A percentile compares a stretch with the other conserved stretches of the same genome.
These are phyloP conservation scores for Fallopia convolvulus DNA, from an alignment of 148 eudicot genomes.

Conservation along the genomic window DNA sequence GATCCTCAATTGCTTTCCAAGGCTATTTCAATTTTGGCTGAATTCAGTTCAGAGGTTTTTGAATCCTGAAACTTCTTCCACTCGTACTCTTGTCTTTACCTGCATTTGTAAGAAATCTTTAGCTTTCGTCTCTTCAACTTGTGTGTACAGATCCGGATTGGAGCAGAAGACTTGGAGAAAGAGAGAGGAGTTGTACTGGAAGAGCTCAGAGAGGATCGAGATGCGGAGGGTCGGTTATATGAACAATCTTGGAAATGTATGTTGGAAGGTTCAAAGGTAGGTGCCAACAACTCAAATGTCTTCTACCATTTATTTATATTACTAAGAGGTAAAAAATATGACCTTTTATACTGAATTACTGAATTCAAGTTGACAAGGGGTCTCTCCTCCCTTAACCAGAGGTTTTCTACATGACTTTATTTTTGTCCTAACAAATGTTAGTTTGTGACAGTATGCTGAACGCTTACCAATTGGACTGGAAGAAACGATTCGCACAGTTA, in stretches of 20 bases:
- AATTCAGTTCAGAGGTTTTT: conserved; percentile 73
- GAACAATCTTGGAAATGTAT: conserved; percentile 56
- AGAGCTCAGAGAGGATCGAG: conserved; percentile 60
- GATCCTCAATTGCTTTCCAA: conserved; percentile 76
- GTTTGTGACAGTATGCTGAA: background rate
- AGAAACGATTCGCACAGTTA: background rate
- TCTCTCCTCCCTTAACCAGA: too few relatives aligned
- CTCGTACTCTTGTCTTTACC: background rate
- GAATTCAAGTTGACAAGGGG: too few relatives aligned
- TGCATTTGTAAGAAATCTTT: background rate
- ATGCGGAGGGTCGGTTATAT: conserved; percentile 68
- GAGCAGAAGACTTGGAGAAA: conserved; percentile 34
- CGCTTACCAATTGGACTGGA: conserved; percentile 2
- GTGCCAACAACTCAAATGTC: too few relatives aligned
- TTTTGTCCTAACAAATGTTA: background rate
- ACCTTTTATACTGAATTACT: too few relatives aligned
- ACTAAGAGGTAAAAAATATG: too few relatives aligned
- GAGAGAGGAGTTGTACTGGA: conserved; percentile 92
- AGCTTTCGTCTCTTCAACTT: too few relatives aligned
- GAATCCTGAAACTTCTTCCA: background rate
- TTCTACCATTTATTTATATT: too few relatives aligned
- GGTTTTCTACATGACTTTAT: background rate
- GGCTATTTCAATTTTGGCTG: conserved; percentile 76
- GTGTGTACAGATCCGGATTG: background rate
- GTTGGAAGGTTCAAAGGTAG: conserved; percentile 71